A percentile compares a stretch with the other conserved stretches of the same genome.
These are phyloP conservation scores for Botrytis hyacinthi DNA, from an alignment of 2,329 filamentous ascomycete genomes.

Conservation along the genomic window DNA sequence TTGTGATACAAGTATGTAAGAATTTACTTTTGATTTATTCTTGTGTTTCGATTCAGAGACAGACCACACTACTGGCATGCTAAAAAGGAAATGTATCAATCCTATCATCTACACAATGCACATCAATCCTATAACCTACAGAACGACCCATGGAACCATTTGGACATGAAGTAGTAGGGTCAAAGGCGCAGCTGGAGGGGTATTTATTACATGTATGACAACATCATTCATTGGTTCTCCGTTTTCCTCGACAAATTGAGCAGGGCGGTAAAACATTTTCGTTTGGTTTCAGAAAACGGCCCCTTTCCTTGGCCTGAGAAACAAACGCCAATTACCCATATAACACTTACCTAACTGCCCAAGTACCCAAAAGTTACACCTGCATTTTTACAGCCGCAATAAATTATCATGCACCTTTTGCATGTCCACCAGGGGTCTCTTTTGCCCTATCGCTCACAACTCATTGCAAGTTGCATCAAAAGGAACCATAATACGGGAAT, in stretches of 20 bases:
- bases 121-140: constrained; percentile 1
- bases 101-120: not conserved
- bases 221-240: constrained; percentile 3
- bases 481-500: not conserved
- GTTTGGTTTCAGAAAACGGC: constrained; percentile 15
- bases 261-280: constrained; percentile 19
- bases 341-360: not conserved
- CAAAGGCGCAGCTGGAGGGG: not conserved
- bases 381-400: not conserved
- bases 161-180: not conserved
- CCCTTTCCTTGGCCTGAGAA: constrained; percentile 8
- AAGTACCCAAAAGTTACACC: not conserved
- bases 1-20: not conserved
- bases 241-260: not conserved
- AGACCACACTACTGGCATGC: not conserved
- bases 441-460: not conserved
- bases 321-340: constrained; percentile 16
- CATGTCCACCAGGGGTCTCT: not conserved
- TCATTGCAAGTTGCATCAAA: not conserved
- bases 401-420: not conserved
- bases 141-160: not conserved
- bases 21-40: constrained; percentile 1
- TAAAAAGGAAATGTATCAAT: not conserved
- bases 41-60: constrained; percentile 2
- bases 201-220: not conserved